Conservation (phyloP, 2,329 filamentous ascomycete species). For the Dryadomyces sulphureus region DNA sequence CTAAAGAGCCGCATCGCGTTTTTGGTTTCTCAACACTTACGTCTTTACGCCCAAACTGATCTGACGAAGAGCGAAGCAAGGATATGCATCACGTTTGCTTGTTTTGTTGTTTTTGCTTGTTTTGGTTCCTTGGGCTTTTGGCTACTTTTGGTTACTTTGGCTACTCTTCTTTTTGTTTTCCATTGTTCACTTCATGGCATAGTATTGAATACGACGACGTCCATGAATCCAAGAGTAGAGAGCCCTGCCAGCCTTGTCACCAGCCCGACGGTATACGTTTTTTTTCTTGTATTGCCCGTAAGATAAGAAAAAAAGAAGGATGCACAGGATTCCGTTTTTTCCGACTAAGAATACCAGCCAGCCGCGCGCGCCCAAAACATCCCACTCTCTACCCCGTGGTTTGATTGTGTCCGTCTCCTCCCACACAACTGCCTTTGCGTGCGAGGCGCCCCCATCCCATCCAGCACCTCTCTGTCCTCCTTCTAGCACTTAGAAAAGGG, state of each 20-base stretch:
- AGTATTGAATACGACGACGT: neutral
- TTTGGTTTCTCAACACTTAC: neutral
- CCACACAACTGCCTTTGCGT: neutral
- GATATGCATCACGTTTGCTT: neutral
- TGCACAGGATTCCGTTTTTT: constrained; percentile 10
- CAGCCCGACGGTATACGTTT: neutral
- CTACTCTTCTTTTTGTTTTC: neutral
- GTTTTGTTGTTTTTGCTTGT: neutral
- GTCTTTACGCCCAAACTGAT: neutral
- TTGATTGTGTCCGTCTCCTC: neutral
- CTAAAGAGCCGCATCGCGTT: neutral
- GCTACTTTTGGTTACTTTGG: neutral
- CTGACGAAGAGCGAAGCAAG: neutral
- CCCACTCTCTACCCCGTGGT: neutral
- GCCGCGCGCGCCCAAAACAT: constrained; percentile 9
- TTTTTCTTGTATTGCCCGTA: constrained; percentile 4
- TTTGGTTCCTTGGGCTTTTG: neutral
- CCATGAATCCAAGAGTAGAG: neutral
- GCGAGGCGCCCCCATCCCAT: neutral
- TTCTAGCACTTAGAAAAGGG: neutral
- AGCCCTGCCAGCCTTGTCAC: neutral
- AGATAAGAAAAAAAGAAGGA: constrained; percentile 6
- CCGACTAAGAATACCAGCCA: constrained; percentile 11
- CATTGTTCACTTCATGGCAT: neutral
- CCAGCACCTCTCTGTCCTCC: neutral